Conservation (phyloP, 495 filamentous ascomycete genomes). For the Paragyromitra xinjiangensis region DNA sequence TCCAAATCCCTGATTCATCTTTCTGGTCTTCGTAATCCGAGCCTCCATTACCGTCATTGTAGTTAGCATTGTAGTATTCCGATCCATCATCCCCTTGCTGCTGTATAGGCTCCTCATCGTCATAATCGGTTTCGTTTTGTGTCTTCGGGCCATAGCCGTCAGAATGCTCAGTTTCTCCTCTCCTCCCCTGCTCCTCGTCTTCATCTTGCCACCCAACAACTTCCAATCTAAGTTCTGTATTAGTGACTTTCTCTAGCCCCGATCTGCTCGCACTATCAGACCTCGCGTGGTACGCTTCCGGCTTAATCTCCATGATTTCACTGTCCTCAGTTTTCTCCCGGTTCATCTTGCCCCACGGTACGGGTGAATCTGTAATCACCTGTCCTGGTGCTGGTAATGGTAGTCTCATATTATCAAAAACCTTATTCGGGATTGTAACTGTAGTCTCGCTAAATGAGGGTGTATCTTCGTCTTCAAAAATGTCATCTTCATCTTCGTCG, state of each 20-base stretch:
- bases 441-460: conserved; percentile 46
- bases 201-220: conserved; percentile 44
- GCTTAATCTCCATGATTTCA: conserved; percentile 38
- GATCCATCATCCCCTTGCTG: conserved; percentile 24
- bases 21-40: conserved; percentile 40
- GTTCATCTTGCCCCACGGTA: conserved; percentile 34
- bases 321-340: conserved; percentile 31
- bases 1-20: conserved; percentile 40
- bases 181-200: conserved; percentile 7
- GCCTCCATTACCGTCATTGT: conserved; percentile 41
- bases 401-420: conserved; percentile 39
- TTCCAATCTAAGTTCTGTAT: conserved; percentile 46
- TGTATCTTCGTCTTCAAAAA: conserved; percentile 49
- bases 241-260: conserved; percentile 45
- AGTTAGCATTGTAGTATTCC: conserved; percentile 33
- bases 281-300: conserved; percentile 14
- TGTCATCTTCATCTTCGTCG: conserved; percentile 43
- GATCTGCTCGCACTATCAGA: conserved; percentile 27
- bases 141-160: conserved; percentile 15
- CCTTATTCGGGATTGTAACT: conserved; percentile 29
- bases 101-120: conserved; percentile 12
- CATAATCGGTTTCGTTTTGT: conserved; percentile 5
- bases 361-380: conserved; percentile 33
- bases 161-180: conserved; percentile 12
- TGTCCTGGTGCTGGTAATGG: conserved; percentile 34